phyloP scores from a whole-genome alignment of 2,329 filamentous ascomycete species.

The Dactylellina sp. region DNA sequence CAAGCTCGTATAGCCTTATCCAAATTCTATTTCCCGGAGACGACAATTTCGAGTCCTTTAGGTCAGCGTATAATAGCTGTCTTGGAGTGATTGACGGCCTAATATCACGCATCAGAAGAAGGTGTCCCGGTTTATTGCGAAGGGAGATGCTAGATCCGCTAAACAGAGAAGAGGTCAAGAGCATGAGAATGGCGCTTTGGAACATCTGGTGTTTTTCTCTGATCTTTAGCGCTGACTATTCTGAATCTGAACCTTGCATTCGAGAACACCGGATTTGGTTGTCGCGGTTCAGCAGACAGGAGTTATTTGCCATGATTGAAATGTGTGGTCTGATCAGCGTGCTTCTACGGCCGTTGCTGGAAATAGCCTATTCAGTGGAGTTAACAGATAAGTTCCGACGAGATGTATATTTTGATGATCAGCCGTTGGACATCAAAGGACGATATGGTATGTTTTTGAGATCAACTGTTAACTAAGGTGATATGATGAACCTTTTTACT shows the following conservation, averaged over 20 bases:
- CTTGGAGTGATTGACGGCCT: conserved; percentile 52
- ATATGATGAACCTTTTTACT: not conserved
- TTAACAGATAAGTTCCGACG: conserved; percentile 54
- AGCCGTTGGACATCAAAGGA: conserved; percentile 50
- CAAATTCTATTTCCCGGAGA: conserved; percentile 51
- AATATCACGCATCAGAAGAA: conserved; percentile 48
- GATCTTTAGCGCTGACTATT: conserved; percentile 35
- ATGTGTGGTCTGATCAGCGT: conserved; percentile 53
- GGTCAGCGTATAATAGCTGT: conserved; percentile 51
- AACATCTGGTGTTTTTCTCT: conserved; percentile 55
- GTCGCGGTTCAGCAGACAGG: conserved; percentile 36
- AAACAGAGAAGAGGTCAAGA: conserved; percentile 40
- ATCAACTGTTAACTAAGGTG: not conserved
- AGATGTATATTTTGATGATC: conserved; percentile 52
- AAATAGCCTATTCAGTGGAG: conserved; percentile 52
- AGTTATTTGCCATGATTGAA: conserved; percentile 54
- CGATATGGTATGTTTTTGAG: conserved; percentile 45
- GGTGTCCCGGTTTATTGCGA: conserved; percentile 42
- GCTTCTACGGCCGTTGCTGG: conserved; percentile 44
- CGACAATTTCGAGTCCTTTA: conserved; percentile 49
- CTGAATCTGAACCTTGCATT: conserved; percentile 33
- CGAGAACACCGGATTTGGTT: conserved; percentile 43
- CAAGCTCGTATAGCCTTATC: conserved; percentile 43
- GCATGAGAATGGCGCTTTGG: conserved; percentile 54
- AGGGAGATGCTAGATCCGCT: conserved; percentile 48